A percentile compares a stretch with the other conserved stretches of the same genome.
phyloP scores from a whole-genome alignment of 1,284 basidiomycete genomes.

The Leccinum huronense region DNA sequence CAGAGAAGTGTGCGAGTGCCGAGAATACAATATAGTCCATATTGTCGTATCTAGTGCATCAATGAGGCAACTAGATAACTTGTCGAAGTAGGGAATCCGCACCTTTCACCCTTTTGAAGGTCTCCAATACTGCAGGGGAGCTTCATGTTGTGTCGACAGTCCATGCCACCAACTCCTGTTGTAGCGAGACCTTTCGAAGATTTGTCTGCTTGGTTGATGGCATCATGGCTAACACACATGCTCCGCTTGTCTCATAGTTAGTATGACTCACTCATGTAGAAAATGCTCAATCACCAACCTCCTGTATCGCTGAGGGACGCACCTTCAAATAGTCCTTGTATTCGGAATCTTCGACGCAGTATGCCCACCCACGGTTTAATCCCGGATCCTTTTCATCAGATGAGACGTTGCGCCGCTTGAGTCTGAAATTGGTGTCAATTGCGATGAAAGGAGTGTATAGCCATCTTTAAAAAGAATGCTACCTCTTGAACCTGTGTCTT shows the following conservation, averaged over 20 bases:
- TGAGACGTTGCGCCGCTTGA: not conserved
- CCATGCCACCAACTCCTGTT: not conserved
- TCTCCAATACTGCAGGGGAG: not conserved
- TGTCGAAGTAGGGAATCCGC: not conserved
- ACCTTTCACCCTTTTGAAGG: not conserved
- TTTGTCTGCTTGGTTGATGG: not conserved
- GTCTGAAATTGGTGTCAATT: not conserved
- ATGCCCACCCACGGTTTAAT: constrained; percentile 27
- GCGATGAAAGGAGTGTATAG: not conserved
- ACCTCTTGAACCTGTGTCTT: not conserved
- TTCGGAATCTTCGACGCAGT: constrained; percentile 20
- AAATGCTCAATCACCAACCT: not conserved
- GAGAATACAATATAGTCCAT: not conserved
- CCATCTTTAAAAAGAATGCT: not conserved
- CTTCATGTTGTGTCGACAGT: not conserved
- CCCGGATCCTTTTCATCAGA: constrained; percentile 21
- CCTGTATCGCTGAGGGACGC: too few relatives aligned
- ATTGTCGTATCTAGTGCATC: not conserved
- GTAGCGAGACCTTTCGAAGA: not conserved
- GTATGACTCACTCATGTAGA: not conserved
- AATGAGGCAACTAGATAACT: not conserved
- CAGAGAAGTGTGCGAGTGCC: not conserved
- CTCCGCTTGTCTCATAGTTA: not conserved
- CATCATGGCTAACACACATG: not conserved
- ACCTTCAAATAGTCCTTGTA: constrained; percentile 1